Conservation (phyloP, 805 yeast species). For the Tetrapisispora fleetii region DNA sequence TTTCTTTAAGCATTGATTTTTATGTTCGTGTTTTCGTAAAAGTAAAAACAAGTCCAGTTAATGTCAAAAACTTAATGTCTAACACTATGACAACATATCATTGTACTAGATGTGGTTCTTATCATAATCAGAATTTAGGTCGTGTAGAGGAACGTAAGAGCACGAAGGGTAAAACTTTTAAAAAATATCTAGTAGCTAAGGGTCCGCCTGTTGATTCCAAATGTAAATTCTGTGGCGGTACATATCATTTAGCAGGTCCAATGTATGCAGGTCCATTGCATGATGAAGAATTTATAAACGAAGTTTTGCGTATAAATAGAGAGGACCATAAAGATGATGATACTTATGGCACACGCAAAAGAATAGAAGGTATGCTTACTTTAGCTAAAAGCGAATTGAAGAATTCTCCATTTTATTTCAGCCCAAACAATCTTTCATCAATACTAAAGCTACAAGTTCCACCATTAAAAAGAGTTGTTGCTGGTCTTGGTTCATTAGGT, state of each 20-base stretch:
- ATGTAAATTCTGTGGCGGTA: slow-evolving; percentile 59
- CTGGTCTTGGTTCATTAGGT: slow-evolving; percentile 81
- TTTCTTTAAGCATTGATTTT: slow-evolving; percentile 82
- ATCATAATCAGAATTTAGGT: slow-evolving; percentile 67
- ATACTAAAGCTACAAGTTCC: slow-evolving; percentile 77
- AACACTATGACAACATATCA: slow-evolving; percentile 69
- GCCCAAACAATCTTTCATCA: slow-evolving; percentile 67
- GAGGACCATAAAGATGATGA: slow-evolving; percentile 36
- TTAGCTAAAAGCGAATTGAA: slow-evolving; percentile 64
- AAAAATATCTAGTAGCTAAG: slow-evolving; percentile 53
- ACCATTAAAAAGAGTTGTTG: slow-evolving; percentile 55
- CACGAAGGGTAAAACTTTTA: slow-evolving; percentile 29
- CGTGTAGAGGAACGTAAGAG: slow-evolving; percentile 37
- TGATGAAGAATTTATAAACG: slow-evolving; percentile 52
- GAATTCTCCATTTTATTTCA: slow-evolving; percentile 68
- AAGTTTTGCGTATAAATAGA: slow-evolving; percentile 46
- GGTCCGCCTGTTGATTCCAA: slow-evolving; percentile 51
- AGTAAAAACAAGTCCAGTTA: slow-evolving; percentile 67
- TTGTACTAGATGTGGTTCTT: slow-evolving; percentile 81
- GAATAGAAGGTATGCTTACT: slow-evolving; percentile 89
- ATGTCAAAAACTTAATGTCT: slow-evolving; percentile 70
- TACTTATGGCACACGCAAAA: slow-evolving; percentile 65
- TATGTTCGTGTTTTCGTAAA: slow-evolving; percentile 80
- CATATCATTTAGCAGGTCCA: slow-evolving; percentile 84
- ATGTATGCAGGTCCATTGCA: slow-evolving; percentile 89